phyloP scores from a whole-genome alignment of 1,139 yeast species.

The Wickerhamomyces sp. region DNA sequence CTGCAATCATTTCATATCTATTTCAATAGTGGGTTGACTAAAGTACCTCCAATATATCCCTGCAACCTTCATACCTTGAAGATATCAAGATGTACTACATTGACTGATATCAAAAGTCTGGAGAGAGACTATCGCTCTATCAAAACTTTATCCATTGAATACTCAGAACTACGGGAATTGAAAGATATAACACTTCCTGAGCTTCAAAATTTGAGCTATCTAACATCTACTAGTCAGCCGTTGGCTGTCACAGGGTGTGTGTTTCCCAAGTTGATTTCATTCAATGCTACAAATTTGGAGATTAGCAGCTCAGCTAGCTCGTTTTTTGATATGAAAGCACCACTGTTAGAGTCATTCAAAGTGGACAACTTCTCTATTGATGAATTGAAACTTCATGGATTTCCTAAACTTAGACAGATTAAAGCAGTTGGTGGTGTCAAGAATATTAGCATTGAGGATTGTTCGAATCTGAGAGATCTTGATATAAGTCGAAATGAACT shows the following conservation, averaged over 20 bases:
- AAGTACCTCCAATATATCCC: conserved; percentile 9
- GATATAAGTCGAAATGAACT: conserved; percentile 10
- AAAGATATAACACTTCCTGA: conserved; percentile 2
- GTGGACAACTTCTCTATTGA: conserved; percentile 9
- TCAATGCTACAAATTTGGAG: conserved; percentile 12
- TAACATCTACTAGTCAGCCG: conserved; percentile 13
- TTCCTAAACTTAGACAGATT: conserved; percentile 3
- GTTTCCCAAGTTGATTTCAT: conserved; percentile 8
- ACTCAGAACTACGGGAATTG: conserved; percentile 10
- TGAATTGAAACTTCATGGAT: conserved; percentile 1
- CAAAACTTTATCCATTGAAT: conserved; percentile 7
- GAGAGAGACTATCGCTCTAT: conserved; percentile 8
- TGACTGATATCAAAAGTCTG: conserved; percentile 4
- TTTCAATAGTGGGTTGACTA: conserved; percentile 7
- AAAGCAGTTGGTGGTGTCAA: conserved; percentile 10
- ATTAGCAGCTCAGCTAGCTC: conserved; percentile 8
- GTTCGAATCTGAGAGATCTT: conserved; percentile 5
- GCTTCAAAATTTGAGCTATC: conserved; percentile 3
- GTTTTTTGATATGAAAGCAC: conserved; percentile 8
- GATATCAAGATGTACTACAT: conserved; percentile 10
- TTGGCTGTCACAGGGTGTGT: conserved; percentile 7
- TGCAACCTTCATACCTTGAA: conserved; percentile 5
- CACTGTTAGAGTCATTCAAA: conserved; percentile 3
- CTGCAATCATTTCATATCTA: conserved; percentile 8
- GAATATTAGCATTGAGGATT: conserved; percentile 3